Conservation (phyloP, 2,329 filamentous ascomycete species). For the Aspergillus sp. region DNA sequence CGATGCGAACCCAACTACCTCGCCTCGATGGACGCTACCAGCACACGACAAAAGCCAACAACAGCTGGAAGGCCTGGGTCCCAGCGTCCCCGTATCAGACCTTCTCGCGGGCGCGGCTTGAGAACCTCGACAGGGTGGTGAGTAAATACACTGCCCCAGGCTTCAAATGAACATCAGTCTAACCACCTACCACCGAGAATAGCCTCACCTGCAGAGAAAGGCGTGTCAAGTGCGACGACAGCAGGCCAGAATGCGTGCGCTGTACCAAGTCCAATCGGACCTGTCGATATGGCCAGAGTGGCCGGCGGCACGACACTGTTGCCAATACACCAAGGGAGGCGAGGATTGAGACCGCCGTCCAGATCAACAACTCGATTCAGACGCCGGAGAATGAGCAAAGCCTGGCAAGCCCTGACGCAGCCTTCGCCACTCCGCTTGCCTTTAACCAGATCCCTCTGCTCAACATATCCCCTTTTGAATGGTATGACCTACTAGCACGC, state of each 20-base stretch:
- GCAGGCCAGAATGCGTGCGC: constrained; percentile 15
- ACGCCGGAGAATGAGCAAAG: too few relatives aligned
- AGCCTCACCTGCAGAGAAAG: constrained; percentile 20
- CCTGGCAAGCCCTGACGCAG: neutral
- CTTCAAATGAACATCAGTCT: neutral
- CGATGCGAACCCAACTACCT: too few relatives aligned
- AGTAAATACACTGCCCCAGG: neutral
- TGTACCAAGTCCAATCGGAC: constrained; percentile 8
- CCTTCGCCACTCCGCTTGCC: neutral
- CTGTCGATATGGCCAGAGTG: constrained; percentile 14
- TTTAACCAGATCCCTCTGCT: neutral
- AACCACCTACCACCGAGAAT: neutral
- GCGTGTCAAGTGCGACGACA: constrained; percentile 21
- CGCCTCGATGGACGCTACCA: too few relatives aligned
- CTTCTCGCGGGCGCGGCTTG: constrained; percentile 16
- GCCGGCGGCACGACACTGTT: neutral
- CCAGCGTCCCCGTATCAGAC: constrained; percentile 5
- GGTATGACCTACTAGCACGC: constrained; percentile 23
- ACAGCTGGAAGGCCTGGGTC: neutral
- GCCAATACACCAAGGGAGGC: neutral
- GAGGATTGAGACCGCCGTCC: neutral
- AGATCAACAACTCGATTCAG: too few relatives aligned
- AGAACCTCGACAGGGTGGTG: constrained; percentile 19
- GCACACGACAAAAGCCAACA: too few relatives aligned
- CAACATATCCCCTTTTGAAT: constrained; percentile 18